Percentiles rank a stretch among this genome's conserved stretches.
Conservation (phyloP, 1,284 basidiomycete genomes). For the Abortiporus biennis region DNA sequence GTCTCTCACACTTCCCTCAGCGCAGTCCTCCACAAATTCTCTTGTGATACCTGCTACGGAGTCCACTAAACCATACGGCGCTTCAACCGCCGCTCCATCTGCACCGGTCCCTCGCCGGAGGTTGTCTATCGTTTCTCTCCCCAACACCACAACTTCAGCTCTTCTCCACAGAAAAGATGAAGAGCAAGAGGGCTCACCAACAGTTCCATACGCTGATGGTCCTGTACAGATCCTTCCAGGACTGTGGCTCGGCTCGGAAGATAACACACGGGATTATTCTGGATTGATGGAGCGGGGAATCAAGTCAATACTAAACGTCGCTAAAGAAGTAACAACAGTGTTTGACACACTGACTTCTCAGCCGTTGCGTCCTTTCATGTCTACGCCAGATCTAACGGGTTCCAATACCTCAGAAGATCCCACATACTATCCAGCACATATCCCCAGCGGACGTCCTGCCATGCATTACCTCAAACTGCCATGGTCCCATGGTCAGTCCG, state of each 20-base stretch:
- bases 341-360: slow-evolving; percentile 49
- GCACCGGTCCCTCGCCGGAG: slow-evolving; percentile 38
- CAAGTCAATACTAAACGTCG: slow-evolving; percentile 87
- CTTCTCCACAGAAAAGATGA: slow-evolving; percentile 63
- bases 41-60: slow-evolving; percentile 29
- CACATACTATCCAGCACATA: slow-evolving; percentile 60
- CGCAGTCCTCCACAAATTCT: slow-evolving; percentile 50
- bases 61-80: slow-evolving; percentile 21
- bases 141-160: slow-evolving; percentile 37
- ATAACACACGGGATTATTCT: slow-evolving; percentile 81
- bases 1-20: slow-evolving; percentile 59
- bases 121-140: slow-evolving; percentile 63
- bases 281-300: slow-evolving; percentile 70
- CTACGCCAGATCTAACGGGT: slow-evolving; percentile 57
- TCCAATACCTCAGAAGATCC: slow-evolving; percentile 27
- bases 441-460: slow-evolving; percentile 59
- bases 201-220: slow-evolving; percentile 76
- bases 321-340: slow-evolving; percentile 85
- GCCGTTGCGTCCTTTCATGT: slow-evolving; percentile 52
- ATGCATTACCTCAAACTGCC: slow-evolving; percentile 90
- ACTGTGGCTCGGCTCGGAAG: slow-evolving; percentile 91
- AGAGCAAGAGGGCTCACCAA: slow-evolving; percentile 41
- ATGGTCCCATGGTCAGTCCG: slow-evolving; percentile 92
- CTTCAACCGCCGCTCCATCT: slow-evolving; percentile 18
- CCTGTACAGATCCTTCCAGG: slow-evolving; percentile 87